phyloP scores from a whole-genome alignment of 352 stramenopile genomes.

The Phytophthora aleatoria region DNA sequence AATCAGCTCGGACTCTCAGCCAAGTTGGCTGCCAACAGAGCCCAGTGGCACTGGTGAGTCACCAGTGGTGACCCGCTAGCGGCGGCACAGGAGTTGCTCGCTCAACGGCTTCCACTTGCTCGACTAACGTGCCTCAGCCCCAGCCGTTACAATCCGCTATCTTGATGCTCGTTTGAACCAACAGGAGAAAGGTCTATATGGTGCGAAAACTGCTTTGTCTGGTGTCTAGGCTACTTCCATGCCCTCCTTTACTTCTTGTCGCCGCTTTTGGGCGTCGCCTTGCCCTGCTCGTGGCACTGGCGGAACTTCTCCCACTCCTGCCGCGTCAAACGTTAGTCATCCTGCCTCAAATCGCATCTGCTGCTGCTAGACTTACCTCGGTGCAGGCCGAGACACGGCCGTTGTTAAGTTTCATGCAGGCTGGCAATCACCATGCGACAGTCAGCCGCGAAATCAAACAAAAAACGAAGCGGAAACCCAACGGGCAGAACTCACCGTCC shows the following conservation, averaged over 20 bases:
- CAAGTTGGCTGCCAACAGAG: no score
- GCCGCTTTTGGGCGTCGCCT: constrained; percentile 32
- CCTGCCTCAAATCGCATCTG: not conserved
- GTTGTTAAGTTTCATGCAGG: constrained; percentile 83
- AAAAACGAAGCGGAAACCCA: constrained; percentile 10
- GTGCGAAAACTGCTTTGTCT: not conserved
- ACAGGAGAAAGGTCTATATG: not conserved
- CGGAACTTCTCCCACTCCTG: constrained; percentile 79
- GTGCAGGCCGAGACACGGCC: constrained; percentile 77
- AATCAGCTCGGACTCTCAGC: no score
- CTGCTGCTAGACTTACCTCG: constrained; percentile 35
- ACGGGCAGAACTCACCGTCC: constrained; percentile 43
- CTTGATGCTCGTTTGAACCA: constrained; percentile 3
- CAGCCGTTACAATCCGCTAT: constrained; percentile 3
- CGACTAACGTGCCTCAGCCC: not conserved
- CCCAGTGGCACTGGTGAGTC: no score
- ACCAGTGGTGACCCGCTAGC: no score
- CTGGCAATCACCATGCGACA: constrained; percentile 35
- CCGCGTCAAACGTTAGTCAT: constrained; percentile 1
- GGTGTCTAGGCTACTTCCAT: not conserved
- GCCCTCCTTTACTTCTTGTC: constrained; percentile 17
- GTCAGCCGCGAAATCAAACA: constrained; percentile 7
- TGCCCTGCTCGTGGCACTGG: constrained; percentile 71
- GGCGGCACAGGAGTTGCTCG: constrained; percentile 2
- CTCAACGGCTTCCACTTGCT: constrained; percentile 2